phyloP scores from a whole-genome alignment of 192 early-diverging fungal genomes.

The Dimargaris cristalligena region DNA sequence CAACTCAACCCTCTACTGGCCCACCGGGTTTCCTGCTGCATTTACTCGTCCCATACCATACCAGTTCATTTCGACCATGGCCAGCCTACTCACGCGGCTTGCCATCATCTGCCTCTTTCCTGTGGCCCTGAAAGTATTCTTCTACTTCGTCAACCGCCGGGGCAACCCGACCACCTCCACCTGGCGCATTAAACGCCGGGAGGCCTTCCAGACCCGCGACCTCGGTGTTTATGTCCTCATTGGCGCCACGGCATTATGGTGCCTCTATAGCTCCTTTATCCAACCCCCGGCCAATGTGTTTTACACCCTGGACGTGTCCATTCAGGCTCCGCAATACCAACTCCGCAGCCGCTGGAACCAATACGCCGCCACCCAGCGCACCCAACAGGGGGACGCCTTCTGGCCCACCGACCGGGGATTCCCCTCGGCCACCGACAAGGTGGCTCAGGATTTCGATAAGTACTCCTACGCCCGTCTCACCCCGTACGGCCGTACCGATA shows the following conservation, averaged over 20 bases:
- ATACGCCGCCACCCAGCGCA: conserved; percentile 1
- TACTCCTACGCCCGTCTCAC: background rate
- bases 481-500: background rate
- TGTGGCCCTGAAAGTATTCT: background rate
- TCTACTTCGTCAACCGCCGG: background rate
- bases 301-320: conserved; percentile 1
- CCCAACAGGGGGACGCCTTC: background rate
- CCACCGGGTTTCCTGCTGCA: no score
- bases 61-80: no score
- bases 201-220: background rate
- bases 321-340: conserved; percentile 5
- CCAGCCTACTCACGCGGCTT: background rate
- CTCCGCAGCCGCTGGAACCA: background rate
- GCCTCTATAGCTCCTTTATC: conserved; percentile 3
- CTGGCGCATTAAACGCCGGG: background rate
- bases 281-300: conserved; percentile 9
- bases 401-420: conserved; percentile 10
- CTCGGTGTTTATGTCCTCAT: background rate
- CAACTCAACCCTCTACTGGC: no score
- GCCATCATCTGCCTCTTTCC: background rate
- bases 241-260: background rate
- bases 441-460: conserved; percentile 7
- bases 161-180: background rate
- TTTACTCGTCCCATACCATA: no score
- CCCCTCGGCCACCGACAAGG: background rate